Base-by-base conservation (phyloP, 2,329 filamentous ascomycete species). In the Arthrobotrys sphaeroides region DNA sequence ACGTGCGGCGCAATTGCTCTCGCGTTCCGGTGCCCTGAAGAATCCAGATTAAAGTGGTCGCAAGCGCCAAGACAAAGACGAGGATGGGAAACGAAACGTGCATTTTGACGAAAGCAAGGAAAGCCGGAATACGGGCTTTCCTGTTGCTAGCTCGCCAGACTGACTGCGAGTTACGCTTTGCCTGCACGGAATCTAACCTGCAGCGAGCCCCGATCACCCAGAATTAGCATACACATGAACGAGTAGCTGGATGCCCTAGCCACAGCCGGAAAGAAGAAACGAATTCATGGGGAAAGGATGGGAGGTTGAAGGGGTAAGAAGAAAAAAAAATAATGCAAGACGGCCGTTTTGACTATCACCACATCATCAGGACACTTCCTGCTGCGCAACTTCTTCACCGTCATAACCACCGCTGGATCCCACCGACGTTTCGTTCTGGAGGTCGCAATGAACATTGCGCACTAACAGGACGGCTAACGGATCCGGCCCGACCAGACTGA, bases 1-100 rank as follows among this genome's bases (percentile, higher is more conserved):
- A 73, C 61, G 69, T 73, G 69, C 69, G 69, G 69, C 69, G 69
- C 69, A 67, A 73, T 66, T 66, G 60, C 61, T 60, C n/a, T 62
- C 31, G 60, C 51, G 60, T 73, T 73, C 69, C 69, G 69, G 36
- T 61, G 69, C 18, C 43, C 42, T 26, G 36, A 53, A 61, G n/a
- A 31, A 33, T 69, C 68, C 18, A 66, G 60, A 65, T 65, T 59
- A 59, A 59, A 47, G n/a, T 51, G 16, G 28, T 59, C 64, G 16
- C 26, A 26, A 22, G 16, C 40, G 64, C 64, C 64, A 68, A 68
- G 64, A 43, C 22, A 24, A 65, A 31, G 43, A 43, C 40, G 60
- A 55, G 51, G 45, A 70, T 53, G 55, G 66, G 61, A 65, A 59
- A 64, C 69, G 69, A 73, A 73, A 66, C 60, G 47, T 73, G 45